A percentile compares a stretch with the other conserved stretches of the same genome.
These are phyloP conservation scores for Arthrinium puccinioides DNA, from an alignment of 2,329 filamentous ascomycete genomes.

Conservation along the genomic window DNA sequence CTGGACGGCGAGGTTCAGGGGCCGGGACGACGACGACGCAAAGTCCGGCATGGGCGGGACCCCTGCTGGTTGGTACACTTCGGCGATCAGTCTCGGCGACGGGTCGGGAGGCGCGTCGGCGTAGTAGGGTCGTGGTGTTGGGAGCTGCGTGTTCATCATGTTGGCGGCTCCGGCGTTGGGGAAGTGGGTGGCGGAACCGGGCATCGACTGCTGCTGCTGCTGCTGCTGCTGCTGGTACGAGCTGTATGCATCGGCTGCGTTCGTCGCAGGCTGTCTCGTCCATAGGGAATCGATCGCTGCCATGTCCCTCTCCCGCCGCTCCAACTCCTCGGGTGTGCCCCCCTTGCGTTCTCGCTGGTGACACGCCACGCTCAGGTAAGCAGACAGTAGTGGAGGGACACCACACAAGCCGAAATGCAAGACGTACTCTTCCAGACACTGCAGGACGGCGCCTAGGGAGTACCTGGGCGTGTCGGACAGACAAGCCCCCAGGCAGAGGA, in stretches of 20 bases:
- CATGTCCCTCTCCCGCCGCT: no score
- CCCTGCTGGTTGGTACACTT: neutral
- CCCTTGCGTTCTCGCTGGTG: constrained; percentile 5
- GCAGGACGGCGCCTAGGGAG: constrained; percentile 6
- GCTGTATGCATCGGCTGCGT: no score
- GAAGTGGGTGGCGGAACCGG: neutral
- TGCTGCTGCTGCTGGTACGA: no score
- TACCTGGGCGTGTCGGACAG: constrained; percentile 4
- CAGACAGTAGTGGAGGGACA: constrained; percentile 10
- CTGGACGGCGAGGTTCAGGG: neutral
- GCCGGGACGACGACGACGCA: neutral
- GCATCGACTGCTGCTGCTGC: no score
- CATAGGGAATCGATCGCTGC: constrained; percentile 10
- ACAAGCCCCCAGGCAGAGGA: constrained; percentile 7
- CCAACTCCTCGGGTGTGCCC: no score
- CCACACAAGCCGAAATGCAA: constrained; percentile 11
- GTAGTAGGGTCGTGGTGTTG: constrained; percentile 2
- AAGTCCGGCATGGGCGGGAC: neutral
- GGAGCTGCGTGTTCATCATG: neutral
- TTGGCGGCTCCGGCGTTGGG: neutral
- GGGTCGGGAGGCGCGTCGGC: constrained; percentile 2
- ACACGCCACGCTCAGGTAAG: constrained; percentile 10
- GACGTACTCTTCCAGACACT: constrained; percentile 12
- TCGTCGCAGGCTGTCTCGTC: neutral
- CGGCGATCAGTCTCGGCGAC: neutral